These are phyloP conservation scores for Trichoderma citrinoviride DNA, from an alignment of 2,329 filamentous ascomycete species.

Conservation along the genomic window DNA sequence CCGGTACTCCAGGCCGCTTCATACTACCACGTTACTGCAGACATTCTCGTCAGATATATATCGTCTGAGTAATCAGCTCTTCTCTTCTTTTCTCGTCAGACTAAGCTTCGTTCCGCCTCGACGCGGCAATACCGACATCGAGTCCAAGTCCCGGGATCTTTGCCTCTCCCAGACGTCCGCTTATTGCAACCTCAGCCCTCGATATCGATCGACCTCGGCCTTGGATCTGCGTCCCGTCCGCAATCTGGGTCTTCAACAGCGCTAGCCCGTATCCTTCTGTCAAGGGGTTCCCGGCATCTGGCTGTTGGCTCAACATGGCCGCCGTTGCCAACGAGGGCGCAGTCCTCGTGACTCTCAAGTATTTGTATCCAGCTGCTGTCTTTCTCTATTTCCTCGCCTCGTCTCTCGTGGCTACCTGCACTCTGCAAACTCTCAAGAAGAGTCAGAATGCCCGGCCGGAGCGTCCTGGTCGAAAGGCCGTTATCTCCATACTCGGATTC, in stretches of 20 bases:
- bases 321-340: conserved; percentile 17
- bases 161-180: neutral
- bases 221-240: neutral
- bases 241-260: neutral
- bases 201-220: neutral
- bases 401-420: conserved; percentile 51
- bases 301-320: conserved; percentile 20
- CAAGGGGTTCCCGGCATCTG: neutral
- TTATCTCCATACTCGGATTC: conserved; percentile 44
- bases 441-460: conserved; percentile 19
- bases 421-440: conserved; percentile 46
- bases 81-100: neutral
- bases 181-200: neutral
- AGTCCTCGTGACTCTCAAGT: conserved; percentile 50
- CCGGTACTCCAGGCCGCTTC: neutral
- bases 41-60: neutral
- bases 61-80: neutral
- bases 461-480: conserved; percentile 26
- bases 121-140: neutral
- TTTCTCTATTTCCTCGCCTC: conserved; percentile 58
- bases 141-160: neutral
- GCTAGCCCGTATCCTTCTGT: neutral
- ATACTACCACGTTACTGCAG: conserved; percentile 2
- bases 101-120: neutral
- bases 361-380: conserved; percentile 55